Base-by-base conservation (phyloP, 352 stramenopile genomes). In the Blastocystis sp. region DNA sequence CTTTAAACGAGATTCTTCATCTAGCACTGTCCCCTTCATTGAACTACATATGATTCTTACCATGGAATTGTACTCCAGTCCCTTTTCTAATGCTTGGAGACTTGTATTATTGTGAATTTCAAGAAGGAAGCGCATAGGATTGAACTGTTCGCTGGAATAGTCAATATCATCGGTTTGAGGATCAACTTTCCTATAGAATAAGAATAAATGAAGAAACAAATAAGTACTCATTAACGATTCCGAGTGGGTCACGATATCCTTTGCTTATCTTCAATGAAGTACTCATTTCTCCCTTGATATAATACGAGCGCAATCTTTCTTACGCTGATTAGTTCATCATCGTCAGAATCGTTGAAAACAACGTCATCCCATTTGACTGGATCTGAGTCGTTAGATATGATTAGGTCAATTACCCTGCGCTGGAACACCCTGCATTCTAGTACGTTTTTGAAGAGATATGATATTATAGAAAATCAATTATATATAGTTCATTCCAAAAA, bases 201-300 rank as follows among this genome's bases (percentile, higher is more conserved):
- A 84, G 30, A 44, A n/a, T n/a, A n/a, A 13, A 17, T 22, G 7
- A 11, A 11, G 1, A 68, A 19, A 27, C 5, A 33, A 66, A 84
- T 42, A 37, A 17, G 19, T 84, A 84, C 73, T 84, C 73, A 5
- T 30, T 68, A 9, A 84, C 51, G 37, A 84, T 84, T 53, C 73
- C 73, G 27, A 84, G 48, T n/a, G 73, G 73, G 66, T 84, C 73
- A n/a, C 68, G 48, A 84, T 84, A 84, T 68, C 73, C 73, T 37
- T 84, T 84, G 30, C 73, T 84, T 69, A 84, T 84, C 73, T 84
- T 84, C 22, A 84, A 30, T 15, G 53, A 64, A 84, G 73, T 37
- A 33, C n/a, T 44, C n/a, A 57, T 42, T 27, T 84, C 73, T 53
- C 73, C 73, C 73, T 84, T 33, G 24, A 24, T 44, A 44, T 68